Evolutionary conservation across 2,329 filamentous ascomycete species (phyloP), one percentile per base, ranked within the genome.

Genomic region (Gremmenia infestans): DNA sequence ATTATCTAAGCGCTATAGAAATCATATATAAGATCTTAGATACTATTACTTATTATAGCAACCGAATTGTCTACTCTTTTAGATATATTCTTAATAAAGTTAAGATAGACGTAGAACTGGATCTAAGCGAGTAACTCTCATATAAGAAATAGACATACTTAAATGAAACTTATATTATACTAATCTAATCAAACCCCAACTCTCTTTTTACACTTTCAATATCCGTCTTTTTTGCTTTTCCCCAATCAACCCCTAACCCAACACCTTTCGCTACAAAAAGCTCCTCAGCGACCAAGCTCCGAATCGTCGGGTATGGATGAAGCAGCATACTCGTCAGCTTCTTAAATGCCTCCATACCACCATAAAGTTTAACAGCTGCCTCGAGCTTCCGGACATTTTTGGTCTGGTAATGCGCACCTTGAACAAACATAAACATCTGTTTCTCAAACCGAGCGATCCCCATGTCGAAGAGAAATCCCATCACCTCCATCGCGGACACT

Each of bases 371-470:
- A 58, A 95, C 76, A 22, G 89, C 90, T 0, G 90, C 88, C 68
- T 90, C 82, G 1, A 97, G 78, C 70, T 94, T 93, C 50, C 86
- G 82, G 45, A 96, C 82, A 69, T 90, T 94, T 19, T 87, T 84
- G 1, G 87, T 88, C 72, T 92, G 93, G 75, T 88, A 92, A 60
- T 92, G 88, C 0, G 88, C 81, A 71, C 87, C 91, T 67, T 95
- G 90, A 4, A 87, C 82, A 37, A 84, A 76, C 6, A 85, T 76
- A 57, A 91, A 90, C 3, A 96, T 73, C 6, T 71, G 77, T 9
- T 65, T 62, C 62, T 70, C 74, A 25, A 64, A 70, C 70, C 72
- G 75, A 62, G 80, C 76, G 50, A 78, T 69, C 11, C 72, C 78
- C 47, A 75, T 79, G 73, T 92, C 85, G 70, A 95, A 80, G 35